A percentile compares a stretch with the other conserved stretches of the same genome.
These are phyloP conservation scores for Trichosporon ovoides DNA, from an alignment of 1,284 basidiomycete species.

Conservation along the genomic window DNA sequence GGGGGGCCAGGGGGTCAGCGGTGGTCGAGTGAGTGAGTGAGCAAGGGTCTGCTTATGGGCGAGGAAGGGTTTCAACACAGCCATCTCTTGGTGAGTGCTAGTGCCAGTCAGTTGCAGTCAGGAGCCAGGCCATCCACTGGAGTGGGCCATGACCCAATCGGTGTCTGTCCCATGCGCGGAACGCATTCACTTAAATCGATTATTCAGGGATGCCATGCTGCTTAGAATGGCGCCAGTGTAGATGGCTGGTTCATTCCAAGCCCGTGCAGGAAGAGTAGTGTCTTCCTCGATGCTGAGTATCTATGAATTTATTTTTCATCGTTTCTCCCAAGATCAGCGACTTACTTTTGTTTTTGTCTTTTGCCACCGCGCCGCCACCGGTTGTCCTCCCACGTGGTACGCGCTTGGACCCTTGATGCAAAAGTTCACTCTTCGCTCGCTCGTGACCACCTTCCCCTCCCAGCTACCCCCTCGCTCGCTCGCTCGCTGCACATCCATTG, in stretches of 20 bases:
- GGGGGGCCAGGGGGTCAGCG: neutral
- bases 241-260: no score
- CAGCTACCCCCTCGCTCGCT: neutral
- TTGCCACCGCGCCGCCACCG: slow-evolving; percentile 1
- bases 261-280: no score
- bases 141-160: neutral
- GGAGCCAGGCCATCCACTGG: no score
- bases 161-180: neutral
- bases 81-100: no score
- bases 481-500: neutral
- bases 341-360: neutral
- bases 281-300: no score
- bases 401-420: slow-evolving; percentile 2
- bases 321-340: neutral
- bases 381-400: slow-evolving; percentile 1
- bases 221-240: neutral
- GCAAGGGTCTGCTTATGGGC: no score
- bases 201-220: neutral
- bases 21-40: no score
- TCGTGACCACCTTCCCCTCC: neutral
- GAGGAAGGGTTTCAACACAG: no score
- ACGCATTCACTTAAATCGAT: neutral
- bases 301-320: neutral
- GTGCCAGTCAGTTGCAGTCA: no score
- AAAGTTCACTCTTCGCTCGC: slow-evolving; percentile 6